Evolutionary conservation across 2,329 filamentous ascomycete species (phyloP).

Genomic region (Purpureocillium takamizusanense): DNA sequence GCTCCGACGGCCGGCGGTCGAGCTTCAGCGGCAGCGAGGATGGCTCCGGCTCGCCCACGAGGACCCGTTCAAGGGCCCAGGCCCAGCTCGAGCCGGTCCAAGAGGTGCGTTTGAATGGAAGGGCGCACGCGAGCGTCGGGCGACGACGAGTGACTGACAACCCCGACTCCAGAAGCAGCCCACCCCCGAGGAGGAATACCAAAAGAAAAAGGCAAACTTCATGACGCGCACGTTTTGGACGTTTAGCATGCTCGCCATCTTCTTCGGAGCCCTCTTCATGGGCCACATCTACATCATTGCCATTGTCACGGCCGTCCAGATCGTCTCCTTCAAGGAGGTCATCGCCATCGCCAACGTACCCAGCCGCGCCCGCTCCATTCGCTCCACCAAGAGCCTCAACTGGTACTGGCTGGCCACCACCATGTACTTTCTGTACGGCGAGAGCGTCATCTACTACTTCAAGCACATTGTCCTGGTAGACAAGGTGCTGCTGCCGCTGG

Average conservation of each 20-base stretch:
- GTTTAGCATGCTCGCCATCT: constrained; percentile 89
- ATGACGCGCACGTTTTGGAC: constrained; percentile 96
- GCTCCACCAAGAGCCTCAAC: constrained; percentile 92
- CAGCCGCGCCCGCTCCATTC: constrained; percentile 79
- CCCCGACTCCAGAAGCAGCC: constrained; percentile 30
- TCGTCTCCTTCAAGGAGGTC: constrained; percentile 98
- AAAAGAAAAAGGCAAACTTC: constrained; percentile 98
- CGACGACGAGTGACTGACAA: neutral
- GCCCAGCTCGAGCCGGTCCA: constrained; percentile 22
- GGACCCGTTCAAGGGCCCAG: constrained; percentile 15
- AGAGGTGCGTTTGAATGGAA: too few relatives aligned
- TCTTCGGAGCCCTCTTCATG: constrained; percentile 88
- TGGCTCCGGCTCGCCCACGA: constrained; percentile 25
- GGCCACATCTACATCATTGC: constrained; percentile 96
- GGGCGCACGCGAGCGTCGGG: too few relatives aligned
- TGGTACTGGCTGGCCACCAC: constrained; percentile 99
- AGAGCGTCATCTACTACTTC: constrained; percentile 99
- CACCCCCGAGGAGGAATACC: constrained; percentile 58
- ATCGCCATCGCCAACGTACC: constrained; percentile 96
- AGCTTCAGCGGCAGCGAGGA: constrained; percentile 66
- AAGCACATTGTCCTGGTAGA: constrained; percentile 97
- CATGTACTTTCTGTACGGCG: constrained; percentile 98
- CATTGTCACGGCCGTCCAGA: constrained; percentile 87
- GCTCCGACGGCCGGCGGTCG: constrained; percentile 49
- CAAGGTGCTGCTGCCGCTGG: constrained; percentile 82